Conservation (phyloP, 2,329 filamentous ascomycete genomes). For the Microsporum ferrugineum region DNA sequence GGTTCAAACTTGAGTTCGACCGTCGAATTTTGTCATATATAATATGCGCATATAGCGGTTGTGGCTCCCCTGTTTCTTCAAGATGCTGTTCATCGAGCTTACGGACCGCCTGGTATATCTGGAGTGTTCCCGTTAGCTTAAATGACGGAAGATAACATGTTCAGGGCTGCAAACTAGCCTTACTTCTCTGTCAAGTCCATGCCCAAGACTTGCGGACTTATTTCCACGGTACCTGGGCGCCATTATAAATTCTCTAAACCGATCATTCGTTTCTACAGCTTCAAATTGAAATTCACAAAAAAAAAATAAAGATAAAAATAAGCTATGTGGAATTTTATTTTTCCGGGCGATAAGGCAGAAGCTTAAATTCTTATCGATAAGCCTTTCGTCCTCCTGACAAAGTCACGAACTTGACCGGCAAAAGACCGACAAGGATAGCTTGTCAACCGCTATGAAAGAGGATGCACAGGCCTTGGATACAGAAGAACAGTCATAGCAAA, state of each 20-base stretch:
- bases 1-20: constrained; percentile 76
- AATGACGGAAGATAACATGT: background rate
- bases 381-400: background rate
- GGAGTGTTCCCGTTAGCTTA: constrained; percentile 2
- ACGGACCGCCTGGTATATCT: constrained; percentile 66
- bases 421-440: background rate
- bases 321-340: background rate
- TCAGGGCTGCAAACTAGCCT: background rate
- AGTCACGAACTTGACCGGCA: too few relatives aligned
- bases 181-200: constrained; percentile 54
- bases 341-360: background rate
- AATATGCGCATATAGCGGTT: constrained; percentile 43
- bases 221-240: constrained; percentile 30
- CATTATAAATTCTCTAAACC: constrained; percentile 20
- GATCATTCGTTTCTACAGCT: background rate
- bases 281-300: background rate
- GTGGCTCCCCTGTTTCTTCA: constrained; percentile 37
- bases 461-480: background rate
- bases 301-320: background rate
- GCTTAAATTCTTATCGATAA: constrained; percentile 1
- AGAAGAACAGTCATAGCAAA: background rate
- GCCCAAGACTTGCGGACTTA: constrained; percentile 38
- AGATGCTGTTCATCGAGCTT: constrained; percentile 60
- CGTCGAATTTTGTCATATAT: constrained; percentile 71
- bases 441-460: background rate